Percentiles rank a stretch among this genome's conserved stretches.
These are phyloP conservation scores for Entonaema liquescens DNA, from an alignment of 495 filamentous ascomycete species.

Conservation along the genomic window DNA sequence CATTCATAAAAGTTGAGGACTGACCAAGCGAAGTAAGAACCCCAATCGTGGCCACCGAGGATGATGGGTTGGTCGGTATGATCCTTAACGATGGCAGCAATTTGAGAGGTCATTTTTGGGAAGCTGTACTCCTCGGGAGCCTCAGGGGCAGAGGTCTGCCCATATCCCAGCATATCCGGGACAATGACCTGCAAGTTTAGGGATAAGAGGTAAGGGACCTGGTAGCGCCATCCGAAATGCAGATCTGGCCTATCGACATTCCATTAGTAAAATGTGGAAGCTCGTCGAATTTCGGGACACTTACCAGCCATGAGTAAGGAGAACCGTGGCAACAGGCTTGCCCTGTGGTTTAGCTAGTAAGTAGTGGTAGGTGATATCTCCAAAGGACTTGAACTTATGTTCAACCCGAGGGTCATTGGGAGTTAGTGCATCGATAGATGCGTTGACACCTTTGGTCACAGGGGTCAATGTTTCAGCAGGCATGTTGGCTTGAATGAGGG, in stretches of 20 bases:
- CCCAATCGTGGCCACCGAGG: conserved; percentile 90
- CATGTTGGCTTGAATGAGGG: background rate
- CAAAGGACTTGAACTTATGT: conserved; percentile 67
- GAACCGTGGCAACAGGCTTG: conserved; percentile 66
- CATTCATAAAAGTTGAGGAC: background rate
- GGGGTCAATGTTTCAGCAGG: no score
- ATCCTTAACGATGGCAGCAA: conserved; percentile 66
- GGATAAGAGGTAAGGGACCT: conserved; percentile 78
- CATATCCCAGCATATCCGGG: conserved; percentile 84
- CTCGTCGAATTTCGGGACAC: conserved; percentile 6
- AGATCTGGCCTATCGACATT: conserved; percentile 66
- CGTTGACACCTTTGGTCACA: conserved; percentile 34
- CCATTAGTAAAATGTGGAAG: conserved; percentile 43
- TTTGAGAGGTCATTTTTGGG: conserved; percentile 75
- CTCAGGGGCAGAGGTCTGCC: conserved; percentile 70
- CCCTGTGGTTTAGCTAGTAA: conserved; percentile 68
- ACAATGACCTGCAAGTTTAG: conserved; percentile 76
- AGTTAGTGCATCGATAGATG: conserved; percentile 67
- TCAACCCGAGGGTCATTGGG: conserved; percentile 71
- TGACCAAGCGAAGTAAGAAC: conserved; percentile 60
- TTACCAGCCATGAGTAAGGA: conserved; percentile 69
- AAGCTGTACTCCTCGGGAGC: conserved; percentile 66
- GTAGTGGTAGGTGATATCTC: conserved; percentile 75
- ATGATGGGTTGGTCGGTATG: conserved; percentile 52
- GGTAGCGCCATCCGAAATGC: conserved; percentile 78